A percentile compares a stretch with the other conserved stretches of the same genome.
These are phyloP conservation scores for Apophysomyces variabilis DNA, from an alignment of 371 early-diverging fungal genomes.

Conservation along the genomic window DNA sequence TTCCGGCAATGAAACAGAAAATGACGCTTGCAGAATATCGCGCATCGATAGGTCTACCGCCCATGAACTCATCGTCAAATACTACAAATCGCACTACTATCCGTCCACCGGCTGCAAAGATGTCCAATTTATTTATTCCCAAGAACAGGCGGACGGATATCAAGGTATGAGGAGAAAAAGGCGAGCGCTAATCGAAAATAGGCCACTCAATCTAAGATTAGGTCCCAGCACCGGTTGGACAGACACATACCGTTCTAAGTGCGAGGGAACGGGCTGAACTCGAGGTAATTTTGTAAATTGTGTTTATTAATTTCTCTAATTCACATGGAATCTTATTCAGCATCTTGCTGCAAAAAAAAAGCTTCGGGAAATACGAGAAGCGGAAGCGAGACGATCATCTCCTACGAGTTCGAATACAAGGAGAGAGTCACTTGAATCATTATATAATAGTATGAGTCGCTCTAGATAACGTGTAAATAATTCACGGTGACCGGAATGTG, in stretches of 20 bases:
- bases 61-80: constrained; percentile 1
- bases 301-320: not conserved
- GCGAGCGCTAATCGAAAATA: not conserved
- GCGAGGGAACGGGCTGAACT: constrained; percentile 23
- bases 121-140: constrained; percentile 29
- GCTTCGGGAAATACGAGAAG: constrained; percentile 15
- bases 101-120: not conserved
- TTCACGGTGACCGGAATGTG: not conserved
- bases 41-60: constrained; percentile 25
- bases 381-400: constrained; percentile 16
- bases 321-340: constrained; percentile 7
- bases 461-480: not conserved
- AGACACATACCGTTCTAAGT: constrained; percentile 14
- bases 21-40: constrained; percentile 28
- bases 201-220: constrained; percentile 1
- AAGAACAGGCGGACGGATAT: constrained; percentile 4
- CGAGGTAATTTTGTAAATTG: constrained; percentile 17
- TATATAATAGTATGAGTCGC: not conserved
- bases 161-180: not conserved
- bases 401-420: not conserved
- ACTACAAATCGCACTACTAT: not conserved
- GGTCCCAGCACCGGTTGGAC: constrained; percentile 12
- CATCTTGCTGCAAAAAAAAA: constrained; percentile 24
- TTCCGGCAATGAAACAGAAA: constrained; percentile 14
- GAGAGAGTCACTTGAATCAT: not conserved